Conservation (phyloP, 768 basidiomycete species). For the Gymnopilus junonius region DNA sequence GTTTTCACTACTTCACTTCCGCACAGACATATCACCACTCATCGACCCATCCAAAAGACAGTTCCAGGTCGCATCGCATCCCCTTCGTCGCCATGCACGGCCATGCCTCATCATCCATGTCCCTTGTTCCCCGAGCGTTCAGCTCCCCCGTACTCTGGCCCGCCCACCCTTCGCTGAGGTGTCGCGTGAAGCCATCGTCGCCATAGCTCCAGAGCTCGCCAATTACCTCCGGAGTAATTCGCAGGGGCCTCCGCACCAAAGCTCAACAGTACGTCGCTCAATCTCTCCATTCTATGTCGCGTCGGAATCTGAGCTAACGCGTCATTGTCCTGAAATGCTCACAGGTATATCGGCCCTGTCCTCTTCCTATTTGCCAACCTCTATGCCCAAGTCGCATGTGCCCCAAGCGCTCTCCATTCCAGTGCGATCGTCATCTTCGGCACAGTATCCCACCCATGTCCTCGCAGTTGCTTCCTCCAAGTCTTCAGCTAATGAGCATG, state of each 20-base stretch:
- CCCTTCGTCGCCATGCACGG: constrained; percentile 43
- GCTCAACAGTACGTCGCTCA: constrained; percentile 43
- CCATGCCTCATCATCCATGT: constrained; percentile 38
- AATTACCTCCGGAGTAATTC: constrained; percentile 73
- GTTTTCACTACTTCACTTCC: constrained; percentile 42
- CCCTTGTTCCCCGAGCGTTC: constrained; percentile 42
- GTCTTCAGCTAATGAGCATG: constrained; percentile 43
- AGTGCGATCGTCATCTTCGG: constrained; percentile 32
- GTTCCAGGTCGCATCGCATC: constrained; percentile 55
- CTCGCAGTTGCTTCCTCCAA: constrained; percentile 59
- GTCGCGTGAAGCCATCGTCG: constrained; percentile 58
- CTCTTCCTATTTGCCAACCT: constrained; percentile 60
- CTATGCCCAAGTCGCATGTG: constrained; percentile 68
- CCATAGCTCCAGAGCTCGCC: constrained; percentile 69
- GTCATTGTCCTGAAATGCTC: constrained; percentile 44
- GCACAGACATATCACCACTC: constrained; percentile 3
- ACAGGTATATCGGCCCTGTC: constrained; percentile 56
- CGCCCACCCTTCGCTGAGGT: constrained; percentile 65
- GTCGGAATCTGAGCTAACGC: constrained; percentile 15
- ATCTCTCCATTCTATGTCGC: constrained; percentile 19
- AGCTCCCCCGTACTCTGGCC: constrained; percentile 73
- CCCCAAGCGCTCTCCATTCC: constrained; percentile 61
- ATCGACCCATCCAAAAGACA: constrained; percentile 24
- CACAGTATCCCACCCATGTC: constrained; percentile 54
- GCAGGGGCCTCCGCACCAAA: constrained; percentile 55